Base-by-base conservation (phyloP, 331 rosid genomes). In the Spiraea crenata region DNA sequence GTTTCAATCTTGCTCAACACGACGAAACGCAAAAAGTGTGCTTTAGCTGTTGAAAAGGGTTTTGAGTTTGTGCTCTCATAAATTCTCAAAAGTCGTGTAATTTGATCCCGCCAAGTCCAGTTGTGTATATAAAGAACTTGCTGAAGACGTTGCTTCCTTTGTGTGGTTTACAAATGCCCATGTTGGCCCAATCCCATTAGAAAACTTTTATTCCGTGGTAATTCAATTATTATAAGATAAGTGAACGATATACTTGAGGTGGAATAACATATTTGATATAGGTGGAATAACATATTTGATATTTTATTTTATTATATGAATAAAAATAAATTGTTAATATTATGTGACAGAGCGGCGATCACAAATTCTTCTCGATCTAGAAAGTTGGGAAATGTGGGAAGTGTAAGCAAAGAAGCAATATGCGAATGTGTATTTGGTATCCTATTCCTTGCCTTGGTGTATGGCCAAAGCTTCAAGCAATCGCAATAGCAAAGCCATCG, bases 381-480 rank as follows among this genome's bases (percentile, higher is more conserved):
- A 25, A 25, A 25, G 31, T 25, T 25, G 31, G 31, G 31, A 25
- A 25, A 25, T 25, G 5, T 54, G 10, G 19, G 34, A 42, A 67
- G 35, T 6, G 59, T 42, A 54, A 49, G 8, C 10, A 57, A 57
- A 39, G 37, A 45, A 45, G 47, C 48, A 57, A 71, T 44, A 63
- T 44, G 72, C 17, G n/a, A 44, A 16, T 34, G 17, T 3, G 9
- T 17, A 71, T 25, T 56, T 54, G 75, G 85, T 44, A 79, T 80
- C 72, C 67, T 49, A 15, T 81, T 73, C 79, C 62, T 78, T 80
- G 69, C 76, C 68, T 5, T 40, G 57, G 47, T 50, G 78, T 64
- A 61, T 14, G 47, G 49, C 61, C 57, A 38, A 58, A 31, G 77
- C 45, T 71, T 64, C 60, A 52, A 65, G 47, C 16, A 58, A 57